Base-by-base conservation (phyloP, 164 flowering plant genomes). In the Chimonanthus salicifolius region DNA sequence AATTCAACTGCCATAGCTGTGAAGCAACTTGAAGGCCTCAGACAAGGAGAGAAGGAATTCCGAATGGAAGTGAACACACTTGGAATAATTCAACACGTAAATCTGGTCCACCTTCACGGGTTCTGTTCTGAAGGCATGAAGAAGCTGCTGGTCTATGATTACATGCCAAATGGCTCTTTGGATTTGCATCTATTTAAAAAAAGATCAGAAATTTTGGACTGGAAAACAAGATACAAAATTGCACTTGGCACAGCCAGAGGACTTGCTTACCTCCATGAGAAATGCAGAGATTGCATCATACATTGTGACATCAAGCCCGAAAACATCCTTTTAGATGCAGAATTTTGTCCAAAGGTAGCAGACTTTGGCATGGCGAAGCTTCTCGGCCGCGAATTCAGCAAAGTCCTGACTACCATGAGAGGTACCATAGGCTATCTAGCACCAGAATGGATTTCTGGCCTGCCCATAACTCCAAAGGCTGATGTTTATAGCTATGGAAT, bases 11-110 rank as follows among this genome's bases (percentile, higher is more conserved):
- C 65, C 44, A 68, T 86, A 48, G 89, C 89, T 0, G 86, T 83
- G 68, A 86, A 86, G 85, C 77, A 76, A 70, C 87, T 88, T 3
- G 84, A 86, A 71, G 75, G 86, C 71, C 9, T 78, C 16, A 74
- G 74, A 18, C 92, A 87, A 77, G 86, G 84, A n/a, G 87, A 85
- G 67, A 85, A 87, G 81, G 87, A 85, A 69, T 87, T 87, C 70
- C 74, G 87, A 54, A 71, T 84, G 3, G 91, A 89, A 70, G 94
- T 89, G 10, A 84, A 82, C 80, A 88, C 89, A 2, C 87, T 89
- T 7, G 94, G 94, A 67, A 83, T 79, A 58, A 82, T 88, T 72
- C 92, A 85, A 43, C 89, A 86, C 67, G 79, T 83, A 18, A 86
- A 88, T 79, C 85, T 86, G 4, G 82, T 86, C 43, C 82, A 86